These are phyloP conservation scores for Puccinia novopanici DNA, from an alignment of 1,284 basidiomycete genomes.

Conservation along the genomic window DNA sequence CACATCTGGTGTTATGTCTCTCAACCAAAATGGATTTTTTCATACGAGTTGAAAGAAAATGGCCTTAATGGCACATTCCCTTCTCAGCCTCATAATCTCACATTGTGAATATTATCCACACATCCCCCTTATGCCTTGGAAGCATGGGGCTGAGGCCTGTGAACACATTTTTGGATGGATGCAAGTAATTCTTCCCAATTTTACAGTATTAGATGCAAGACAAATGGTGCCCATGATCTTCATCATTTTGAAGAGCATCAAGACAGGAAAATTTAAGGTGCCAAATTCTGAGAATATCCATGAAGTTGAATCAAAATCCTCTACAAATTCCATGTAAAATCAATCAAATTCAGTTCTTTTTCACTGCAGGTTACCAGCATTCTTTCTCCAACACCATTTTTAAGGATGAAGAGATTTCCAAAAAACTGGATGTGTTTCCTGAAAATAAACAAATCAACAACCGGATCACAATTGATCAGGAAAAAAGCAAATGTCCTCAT, in stretches of 20 bases:
- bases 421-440: not conserved
- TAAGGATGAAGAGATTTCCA: not conserved
- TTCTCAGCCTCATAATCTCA: too few species aligned
- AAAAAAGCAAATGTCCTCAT: conserved; percentile 14
- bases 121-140: not conserved
- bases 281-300: conserved; percentile 15
- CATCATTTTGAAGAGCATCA: conserved; percentile 14
- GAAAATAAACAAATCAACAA: not conserved
- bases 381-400: not conserved
- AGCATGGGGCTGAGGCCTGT: not conserved
- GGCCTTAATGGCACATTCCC: too few species aligned
- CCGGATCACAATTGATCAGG: not conserved
- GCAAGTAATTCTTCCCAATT: conserved; percentile 11
- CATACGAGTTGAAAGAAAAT: not conserved
- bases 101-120: not conserved
- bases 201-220: not conserved
- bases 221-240: conserved; percentile 23
- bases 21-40: not conserved
- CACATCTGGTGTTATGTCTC: not conserved
- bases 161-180: conserved; percentile 24
- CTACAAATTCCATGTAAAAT: too few species aligned
- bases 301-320: not conserved
- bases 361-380: not conserved
- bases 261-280: conserved; percentile 16
- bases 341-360: not conserved